phyloP scores from a whole-genome alignment of 257 asterid species.

The Nicotiana knightiana region DNA sequence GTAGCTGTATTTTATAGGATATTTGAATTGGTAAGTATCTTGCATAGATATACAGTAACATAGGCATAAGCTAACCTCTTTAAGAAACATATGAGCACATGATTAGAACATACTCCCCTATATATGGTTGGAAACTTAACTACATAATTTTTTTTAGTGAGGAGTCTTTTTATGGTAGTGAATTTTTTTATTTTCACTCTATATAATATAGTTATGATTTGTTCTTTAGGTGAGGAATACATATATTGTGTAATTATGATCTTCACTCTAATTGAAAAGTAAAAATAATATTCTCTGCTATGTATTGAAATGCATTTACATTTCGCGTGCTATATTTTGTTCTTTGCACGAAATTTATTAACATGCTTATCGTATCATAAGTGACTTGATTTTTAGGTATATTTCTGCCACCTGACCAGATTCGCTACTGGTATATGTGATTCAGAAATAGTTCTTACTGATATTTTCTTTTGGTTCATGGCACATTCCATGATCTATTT shows the following conservation, averaged over 20 bases:
- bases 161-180: background rate
- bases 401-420: background rate
- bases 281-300: background rate
- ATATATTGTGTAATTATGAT: background rate
- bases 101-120: background rate
- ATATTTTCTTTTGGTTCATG: background rate
- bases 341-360: background rate
- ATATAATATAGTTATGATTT: background rate
- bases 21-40: too few species aligned
- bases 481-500: background rate
- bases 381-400: background rate
- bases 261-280: background rate
- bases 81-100: too few species aligned
- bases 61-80: too few species aligned
- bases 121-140: background rate
- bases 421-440: background rate
- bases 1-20: too few species aligned
- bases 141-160: background rate
- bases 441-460: background rate
- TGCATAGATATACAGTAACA: too few species aligned
- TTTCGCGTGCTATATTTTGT: background rate
- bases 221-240: background rate
- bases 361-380: background rate
- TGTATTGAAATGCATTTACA: background rate
- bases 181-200: background rate